phyloP scores from a whole-genome alignment of 257 asterid genomes.

The Paulownia fortunei region DNA sequence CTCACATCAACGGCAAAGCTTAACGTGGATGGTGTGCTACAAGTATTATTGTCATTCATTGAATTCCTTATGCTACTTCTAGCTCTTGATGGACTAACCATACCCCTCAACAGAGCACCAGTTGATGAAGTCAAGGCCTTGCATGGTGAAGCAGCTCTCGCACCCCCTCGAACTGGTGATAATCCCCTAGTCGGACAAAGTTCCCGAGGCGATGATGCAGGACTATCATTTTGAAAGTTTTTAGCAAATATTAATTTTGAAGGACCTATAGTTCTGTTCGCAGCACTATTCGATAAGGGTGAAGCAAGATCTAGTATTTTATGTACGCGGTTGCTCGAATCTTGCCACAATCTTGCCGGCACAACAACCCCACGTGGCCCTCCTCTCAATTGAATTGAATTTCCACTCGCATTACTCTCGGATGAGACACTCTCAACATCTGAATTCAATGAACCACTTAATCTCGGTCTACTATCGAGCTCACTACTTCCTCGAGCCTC shows the following conservation, averaged over 20 bases:
- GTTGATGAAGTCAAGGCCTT: slow-evolving; percentile 46
- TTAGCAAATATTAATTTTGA: slow-evolving; percentile 49
- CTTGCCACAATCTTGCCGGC: slow-evolving; percentile 70
- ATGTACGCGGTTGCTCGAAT: slow-evolving; percentile 41
- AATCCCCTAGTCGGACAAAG: slow-evolving; percentile 48
- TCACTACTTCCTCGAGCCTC: slow-evolving; percentile 36
- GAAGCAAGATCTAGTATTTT: slow-evolving; percentile 54
- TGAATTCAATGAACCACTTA: slow-evolving; percentile 49
- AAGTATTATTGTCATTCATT: slow-evolving; percentile 39
- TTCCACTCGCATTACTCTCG: slow-evolving; percentile 49
- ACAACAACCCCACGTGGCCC: slow-evolving; percentile 61
- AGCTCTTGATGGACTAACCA: slow-evolving; percentile 65
- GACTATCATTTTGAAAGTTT: slow-evolving; percentile 49
- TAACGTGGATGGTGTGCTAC: slow-evolving; percentile 60
- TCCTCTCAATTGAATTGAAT: slow-evolving; percentile 43
- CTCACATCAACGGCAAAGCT: slow-evolving; percentile 67
- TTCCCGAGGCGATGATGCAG: slow-evolving; percentile 56
- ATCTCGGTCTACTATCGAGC: slow-evolving; percentile 31
- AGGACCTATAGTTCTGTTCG: slow-evolving; percentile 36
- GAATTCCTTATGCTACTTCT: slow-evolving; percentile 52
- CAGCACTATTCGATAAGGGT: slow-evolving; percentile 46
- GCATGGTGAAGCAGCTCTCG: slow-evolving; percentile 73
- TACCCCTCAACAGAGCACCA: slow-evolving; percentile 55
- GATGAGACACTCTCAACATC: slow-evolving; percentile 73
- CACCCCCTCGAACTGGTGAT: slow-evolving; percentile 74